phyloP scores from a whole-genome alignment of 169 alveolate genomes.

The Plasmodium falciparum region DNA sequence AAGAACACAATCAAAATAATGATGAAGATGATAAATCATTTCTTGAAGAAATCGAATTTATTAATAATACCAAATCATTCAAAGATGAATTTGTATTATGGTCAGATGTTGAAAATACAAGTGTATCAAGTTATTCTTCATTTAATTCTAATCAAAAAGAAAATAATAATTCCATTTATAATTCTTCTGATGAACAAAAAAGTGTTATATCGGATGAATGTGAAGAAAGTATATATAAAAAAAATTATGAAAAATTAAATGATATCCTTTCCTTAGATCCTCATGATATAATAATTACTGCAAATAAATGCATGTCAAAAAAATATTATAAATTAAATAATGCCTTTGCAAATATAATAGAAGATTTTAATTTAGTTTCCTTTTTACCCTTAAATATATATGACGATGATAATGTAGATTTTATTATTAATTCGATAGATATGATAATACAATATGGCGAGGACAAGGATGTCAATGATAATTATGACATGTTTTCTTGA shows the following conservation, averaged over 20 bases:
- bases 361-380: constrained; percentile 84
- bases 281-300: constrained; percentile 66
- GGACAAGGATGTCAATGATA: constrained; percentile 86
- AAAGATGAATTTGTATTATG: constrained; percentile 52
- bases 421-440: constrained; percentile 83
- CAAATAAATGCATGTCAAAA: constrained; percentile 80
- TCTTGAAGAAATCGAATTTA: constrained; percentile 41
- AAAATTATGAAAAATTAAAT: constrained; percentile 76
- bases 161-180: neutral
- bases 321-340: constrained; percentile 80
- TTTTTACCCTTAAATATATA: constrained; percentile 85
- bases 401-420: constrained; percentile 85
- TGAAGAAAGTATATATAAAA: constrained; percentile 63
- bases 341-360: constrained; percentile 86
- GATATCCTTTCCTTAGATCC: constrained; percentile 73
- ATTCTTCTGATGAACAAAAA: constrained; percentile 7
- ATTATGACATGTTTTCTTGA: constrained; percentile 78
- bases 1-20: neutral
- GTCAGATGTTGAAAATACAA: constrained; percentile 56
- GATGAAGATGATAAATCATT: constrained; percentile 13
- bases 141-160: neutral
- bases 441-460: constrained; percentile 86
- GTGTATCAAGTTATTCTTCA: constrained; percentile 57
- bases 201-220: constrained; percentile 28
- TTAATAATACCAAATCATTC: constrained; percentile 24